Percentiles rank a stretch among this genome's conserved stretches.
phyloP scores from a whole-genome alignment of 768 basidiomycete species.

The Collybiopsis confluens region DNA sequence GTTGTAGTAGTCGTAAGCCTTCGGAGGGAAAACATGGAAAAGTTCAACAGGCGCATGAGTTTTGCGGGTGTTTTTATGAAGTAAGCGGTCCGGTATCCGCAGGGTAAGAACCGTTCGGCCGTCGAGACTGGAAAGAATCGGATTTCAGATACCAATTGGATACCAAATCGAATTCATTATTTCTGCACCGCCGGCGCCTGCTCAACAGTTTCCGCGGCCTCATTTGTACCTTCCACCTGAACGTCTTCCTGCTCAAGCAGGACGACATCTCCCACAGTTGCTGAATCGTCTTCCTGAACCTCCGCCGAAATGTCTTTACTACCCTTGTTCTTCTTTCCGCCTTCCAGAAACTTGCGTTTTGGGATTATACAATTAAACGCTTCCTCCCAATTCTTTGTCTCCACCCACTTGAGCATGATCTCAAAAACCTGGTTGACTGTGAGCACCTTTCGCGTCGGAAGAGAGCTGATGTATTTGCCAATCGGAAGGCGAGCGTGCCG shows the following conservation, averaged over 20 bases:
- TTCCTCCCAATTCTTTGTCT: slow-evolving; percentile 77
- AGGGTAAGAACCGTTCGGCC: background rate
- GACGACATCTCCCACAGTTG: slow-evolving; percentile 12
- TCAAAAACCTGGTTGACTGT: slow-evolving; percentile 98
- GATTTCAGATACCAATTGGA: too few species aligned
- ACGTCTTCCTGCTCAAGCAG: slow-evolving; percentile 13
- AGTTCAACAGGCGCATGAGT: background rate
- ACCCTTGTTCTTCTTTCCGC: slow-evolving; percentile 25
- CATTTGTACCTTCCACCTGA: background rate
- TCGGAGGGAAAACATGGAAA: background rate
- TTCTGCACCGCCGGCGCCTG: background rate
- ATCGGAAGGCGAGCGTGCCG: slow-evolving; percentile 91
- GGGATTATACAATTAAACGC: slow-evolving; percentile 91
- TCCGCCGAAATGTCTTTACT: slow-evolving; percentile 7
- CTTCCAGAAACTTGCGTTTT: slow-evolving; percentile 75
- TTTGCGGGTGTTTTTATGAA: too few species aligned
- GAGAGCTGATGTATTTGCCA: slow-evolving; percentile 78
- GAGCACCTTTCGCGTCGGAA: slow-evolving; percentile 90
- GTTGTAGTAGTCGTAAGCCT: background rate
- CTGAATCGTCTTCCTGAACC: slow-evolving; percentile 3
- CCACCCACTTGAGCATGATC: slow-evolving; percentile 88
- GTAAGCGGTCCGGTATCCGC: too few species aligned
- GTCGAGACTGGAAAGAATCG: background rate
- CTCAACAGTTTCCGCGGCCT: background rate
- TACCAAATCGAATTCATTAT: too few species aligned